Base-by-base conservation (phyloP, 164 flowering plant genomes). In the Piper longum region DNA sequence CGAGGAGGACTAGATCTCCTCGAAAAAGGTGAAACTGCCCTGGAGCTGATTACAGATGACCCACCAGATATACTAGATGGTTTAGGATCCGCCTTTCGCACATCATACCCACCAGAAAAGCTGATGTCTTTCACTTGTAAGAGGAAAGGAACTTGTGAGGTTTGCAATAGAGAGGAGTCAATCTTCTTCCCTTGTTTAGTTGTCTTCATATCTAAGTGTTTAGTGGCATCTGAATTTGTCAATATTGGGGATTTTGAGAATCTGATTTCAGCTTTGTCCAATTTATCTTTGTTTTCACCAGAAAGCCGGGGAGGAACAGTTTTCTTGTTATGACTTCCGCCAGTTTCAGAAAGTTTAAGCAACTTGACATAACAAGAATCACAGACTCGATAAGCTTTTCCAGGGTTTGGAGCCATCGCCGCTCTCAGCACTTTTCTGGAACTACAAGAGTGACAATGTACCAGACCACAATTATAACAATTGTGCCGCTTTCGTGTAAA, bases 1-100 rank as follows among this genome's bases (percentile, higher is more conserved):
- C 97, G 90, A 17, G 99, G 99, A 6, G 99, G 99, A 74, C 99
- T 93, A 40, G 92, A 74, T 75, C 78, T 88, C 71, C 97, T 83
- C 9, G 97, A 93, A 73, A 90, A 86, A 71, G 96, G 99, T 36
- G 96, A 93, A 51, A 88, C 97, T 59, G 99, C 76, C 72, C 99
- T 85, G 8, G 97, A 93, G 69, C 77, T 84, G 56, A 79, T 79
- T 59, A 82, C 87, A 42, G 96, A 85, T 43, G 69, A 75, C 56
- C 64, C 72, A 13, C 62, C 65, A 43, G 85, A 75, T 54, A 85
- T 71, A 61, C 76, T 77, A 64, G 77, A 72, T 62, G 93, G 85
- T 73, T 69, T 92, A 2, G 95, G 96, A 66, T 69, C 75, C 16
- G 75, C 63, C 60, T 78, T 71, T 39, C 83, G 79, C 66, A 72